Evolutionary conservation across 208 protist genomes (phyloP).

Genomic region (Novymonas esmeraldas): DNA sequence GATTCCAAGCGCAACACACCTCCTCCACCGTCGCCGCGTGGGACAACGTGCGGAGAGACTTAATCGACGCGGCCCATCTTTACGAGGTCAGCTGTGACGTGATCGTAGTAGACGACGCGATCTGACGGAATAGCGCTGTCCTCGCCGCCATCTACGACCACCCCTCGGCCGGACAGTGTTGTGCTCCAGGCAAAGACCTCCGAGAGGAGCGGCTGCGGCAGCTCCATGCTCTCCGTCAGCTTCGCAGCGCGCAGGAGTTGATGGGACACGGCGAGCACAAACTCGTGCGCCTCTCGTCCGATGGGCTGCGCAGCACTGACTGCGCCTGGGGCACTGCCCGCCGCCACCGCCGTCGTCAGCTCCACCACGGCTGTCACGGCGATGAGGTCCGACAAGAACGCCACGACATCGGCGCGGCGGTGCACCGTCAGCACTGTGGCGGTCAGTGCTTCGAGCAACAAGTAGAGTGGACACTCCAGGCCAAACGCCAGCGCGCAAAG

Average conservation of each 20-base stretch:
- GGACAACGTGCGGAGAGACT: not conserved
- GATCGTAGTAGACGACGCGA: constrained; percentile 71
- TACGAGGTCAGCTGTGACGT: constrained; percentile 84
- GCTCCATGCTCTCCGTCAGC: constrained; percentile 72
- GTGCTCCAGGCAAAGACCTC: constrained; percentile 35
- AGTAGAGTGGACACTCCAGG: constrained; percentile 23
- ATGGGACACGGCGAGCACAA: constrained; percentile 39
- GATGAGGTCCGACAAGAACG: constrained; percentile 36
- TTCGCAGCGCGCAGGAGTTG: constrained; percentile 64
- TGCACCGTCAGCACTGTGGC: constrained; percentile 37
- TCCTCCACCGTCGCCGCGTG: not conserved
- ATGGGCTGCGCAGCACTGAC: no score
- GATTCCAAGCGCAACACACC: no score
- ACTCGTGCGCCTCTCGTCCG: constrained; percentile 7
- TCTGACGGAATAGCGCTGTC: constrained; percentile 50
- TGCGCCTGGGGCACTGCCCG: not conserved
- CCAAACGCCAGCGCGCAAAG: constrained; percentile 11
- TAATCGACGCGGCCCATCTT: constrained; percentile 51
- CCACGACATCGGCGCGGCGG: constrained; percentile 45
- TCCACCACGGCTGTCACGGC: constrained; percentile 32
- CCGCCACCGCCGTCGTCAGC: constrained; percentile 5
- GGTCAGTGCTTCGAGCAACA: constrained; percentile 51
- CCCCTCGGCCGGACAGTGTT: constrained; percentile 32
- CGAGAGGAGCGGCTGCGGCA: constrained; percentile 55
- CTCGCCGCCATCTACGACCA: constrained; percentile 64